Base-by-base conservation (phyloP, 352 stramenopile species). In the Globisporangium uncinulatum region DNA sequence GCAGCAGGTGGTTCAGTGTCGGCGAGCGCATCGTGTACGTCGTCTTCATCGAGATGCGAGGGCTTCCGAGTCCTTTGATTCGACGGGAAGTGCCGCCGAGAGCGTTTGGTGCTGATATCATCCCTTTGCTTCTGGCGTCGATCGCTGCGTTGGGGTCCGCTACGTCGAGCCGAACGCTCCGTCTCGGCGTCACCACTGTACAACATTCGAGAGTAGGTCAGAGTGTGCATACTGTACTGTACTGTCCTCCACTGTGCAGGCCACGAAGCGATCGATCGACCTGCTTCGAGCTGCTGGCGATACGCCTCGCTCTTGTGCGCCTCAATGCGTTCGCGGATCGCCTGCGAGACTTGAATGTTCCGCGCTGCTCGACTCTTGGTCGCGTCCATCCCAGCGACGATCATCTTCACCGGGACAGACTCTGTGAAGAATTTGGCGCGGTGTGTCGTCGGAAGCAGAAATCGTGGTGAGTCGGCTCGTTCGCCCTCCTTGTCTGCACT, bases 331-430 rank as follows among this genome's bases (percentile, higher is more conserved):
- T 87, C 76, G 14, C 80, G 80, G 29, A 91, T 76, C 15, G 73
- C 61, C 58, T 93, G 76, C 4, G 80, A 83, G 24, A 90, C 66
- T 59, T 85, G 65, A 31, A 93, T 78, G 53, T 89, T 93, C 13
- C 64, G 69, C 0, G 58, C 65, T 21, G 76, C 79, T 36, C 79
- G 75, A 15, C 69, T 63, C 45, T 85, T 92, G 8, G 70, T 87
- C 4, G 71, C 73, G 53, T 92, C 77, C 7, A 90, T 60, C 19
- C 87, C 78, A 6, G 76, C 71, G 31, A 89, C 78, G 59, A 90
- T 89, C 45, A 73, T 74, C 49, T 78, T 74, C 24, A 83, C 69
- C 0, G 77, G 63, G 15, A 90, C 69, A 0, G 77, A 88, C 49
- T 82, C 73, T 31, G 71, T 67, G 49, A 90, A 90, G 57, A 80